A percentile compares a stretch with the other conserved stretches of the same genome.
Conservation (phyloP, 192 early-diverging fungal species). For the Backusella sp. region DNA sequence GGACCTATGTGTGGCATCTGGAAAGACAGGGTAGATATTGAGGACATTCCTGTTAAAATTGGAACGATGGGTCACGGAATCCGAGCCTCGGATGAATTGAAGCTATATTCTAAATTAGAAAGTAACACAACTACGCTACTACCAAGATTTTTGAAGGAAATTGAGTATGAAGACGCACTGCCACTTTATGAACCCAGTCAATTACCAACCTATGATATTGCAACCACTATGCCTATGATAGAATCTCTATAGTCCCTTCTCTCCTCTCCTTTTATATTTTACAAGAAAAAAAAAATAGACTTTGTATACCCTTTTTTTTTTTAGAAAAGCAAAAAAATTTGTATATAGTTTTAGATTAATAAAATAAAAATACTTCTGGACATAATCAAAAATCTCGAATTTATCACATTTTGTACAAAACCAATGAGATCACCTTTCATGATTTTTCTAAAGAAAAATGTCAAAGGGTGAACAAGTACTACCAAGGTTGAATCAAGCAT, state of each 20-base stretch:
- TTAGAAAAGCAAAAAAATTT: not conserved
- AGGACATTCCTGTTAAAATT: slow-evolving; percentile 12
- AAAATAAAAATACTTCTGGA: not conserved
- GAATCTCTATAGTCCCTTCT: not conserved
- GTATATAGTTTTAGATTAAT: not conserved
- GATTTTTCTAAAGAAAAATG: not conserved
- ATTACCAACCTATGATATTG: slow-evolving; percentile 12
- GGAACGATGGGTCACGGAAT: slow-evolving; percentile 28
- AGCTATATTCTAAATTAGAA: slow-evolving; percentile 11
- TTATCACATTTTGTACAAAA: not conserved
- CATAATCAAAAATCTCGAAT: not conserved
- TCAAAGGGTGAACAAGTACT: not conserved
- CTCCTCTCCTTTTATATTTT: not conserved
- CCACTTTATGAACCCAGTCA: slow-evolving; percentile 18
- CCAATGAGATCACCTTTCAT: not conserved
- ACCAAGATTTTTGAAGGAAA: slow-evolving; percentile 14
- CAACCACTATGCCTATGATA: slow-evolving; percentile 3
- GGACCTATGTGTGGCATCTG: slow-evolving; percentile 1
- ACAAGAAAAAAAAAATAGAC: not conserved
- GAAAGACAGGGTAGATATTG: not conserved
- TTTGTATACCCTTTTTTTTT: not conserved
- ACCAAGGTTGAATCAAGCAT: not conserved
- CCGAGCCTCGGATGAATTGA: slow-evolving; percentile 12
- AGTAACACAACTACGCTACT: not conserved
- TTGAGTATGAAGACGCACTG: slow-evolving; percentile 19